phyloP scores from a whole-genome alignment of 2,329 filamentous ascomycete genomes.

The Diplodia sapinea region DNA sequence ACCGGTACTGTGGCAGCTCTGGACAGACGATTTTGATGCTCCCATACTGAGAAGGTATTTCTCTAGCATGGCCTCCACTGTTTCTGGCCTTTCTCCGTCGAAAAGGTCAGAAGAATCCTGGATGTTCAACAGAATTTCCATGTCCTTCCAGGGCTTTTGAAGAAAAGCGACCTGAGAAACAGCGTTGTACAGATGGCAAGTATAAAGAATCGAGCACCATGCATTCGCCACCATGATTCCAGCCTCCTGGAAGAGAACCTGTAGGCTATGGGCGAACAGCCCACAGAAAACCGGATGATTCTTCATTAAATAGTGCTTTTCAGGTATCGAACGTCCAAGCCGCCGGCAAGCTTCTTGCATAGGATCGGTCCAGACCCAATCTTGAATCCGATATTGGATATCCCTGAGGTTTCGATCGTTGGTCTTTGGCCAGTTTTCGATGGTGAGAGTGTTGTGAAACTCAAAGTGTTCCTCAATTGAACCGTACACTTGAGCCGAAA shows the following conservation, averaged over 20 bases:
- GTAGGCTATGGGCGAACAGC: slow-evolving; percentile 46
- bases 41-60: not conserved
- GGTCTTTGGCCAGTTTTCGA: slow-evolving; percentile 34
- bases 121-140: not conserved
- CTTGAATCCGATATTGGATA: slow-evolving; percentile 31
- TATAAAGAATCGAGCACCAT: slow-evolving; percentile 50
- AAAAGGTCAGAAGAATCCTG: not conserved
- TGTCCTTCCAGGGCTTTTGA: not conserved
- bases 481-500: slow-evolving; percentile 31
- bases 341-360: slow-evolving; percentile 1
- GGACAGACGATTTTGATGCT: not conserved
- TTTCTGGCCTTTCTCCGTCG: not conserved
- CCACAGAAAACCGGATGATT: slow-evolving; percentile 43
- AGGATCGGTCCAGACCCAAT: slow-evolving; percentile 31
- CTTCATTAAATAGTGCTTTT: slow-evolving; percentile 32
- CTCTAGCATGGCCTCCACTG: not conserved
- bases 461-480: slow-evolving; percentile 30
- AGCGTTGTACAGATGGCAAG: slow-evolving; percentile 54
- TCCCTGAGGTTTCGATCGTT: slow-evolving; percentile 33
- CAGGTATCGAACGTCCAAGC: not conserved
- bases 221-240: slow-evolving; percentile 46
- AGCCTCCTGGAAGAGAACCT: slow-evolving; percentile 41
- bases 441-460: slow-evolving; percentile 20
- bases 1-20: not conserved
- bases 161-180: slow-evolving; percentile 31